Conservation (phyloP, 495 filamentous ascomycete genomes). For the Sabuloglossum arenarium region DNA sequence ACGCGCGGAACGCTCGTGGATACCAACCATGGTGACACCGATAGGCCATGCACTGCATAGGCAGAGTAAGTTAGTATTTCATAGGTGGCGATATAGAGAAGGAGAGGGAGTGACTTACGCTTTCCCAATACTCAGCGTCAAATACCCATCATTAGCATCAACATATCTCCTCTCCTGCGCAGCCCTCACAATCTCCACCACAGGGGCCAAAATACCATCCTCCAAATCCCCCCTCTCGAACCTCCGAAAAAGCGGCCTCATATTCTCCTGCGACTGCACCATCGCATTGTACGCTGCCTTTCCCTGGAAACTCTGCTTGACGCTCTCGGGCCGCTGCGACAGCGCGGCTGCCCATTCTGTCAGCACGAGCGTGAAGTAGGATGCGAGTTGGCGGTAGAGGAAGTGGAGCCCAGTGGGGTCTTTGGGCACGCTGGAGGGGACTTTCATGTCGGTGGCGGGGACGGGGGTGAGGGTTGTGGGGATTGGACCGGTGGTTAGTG, state of each 20-base stretch:
- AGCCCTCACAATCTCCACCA: constrained; percentile 84
- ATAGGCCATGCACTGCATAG: constrained; percentile 69
- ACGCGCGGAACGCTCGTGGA: constrained; percentile 85
- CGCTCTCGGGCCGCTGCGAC: constrained; percentile 35
- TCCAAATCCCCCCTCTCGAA: constrained; percentile 66
- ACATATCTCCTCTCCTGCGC: constrained; percentile 84
- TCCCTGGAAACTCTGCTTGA: constrained; percentile 54
- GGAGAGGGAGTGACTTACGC: constrained; percentile 27
- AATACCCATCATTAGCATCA: constrained; percentile 87
- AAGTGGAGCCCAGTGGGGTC: constrained; percentile 29
- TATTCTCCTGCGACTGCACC: constrained; percentile 61
- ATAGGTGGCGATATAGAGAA: background rate
- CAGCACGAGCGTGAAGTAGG: constrained; percentile 86
- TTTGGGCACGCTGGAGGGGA: constrained; percentile 37
- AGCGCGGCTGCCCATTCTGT: constrained; percentile 71
- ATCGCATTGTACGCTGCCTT: constrained; percentile 59
- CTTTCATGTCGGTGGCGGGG: constrained; percentile 70
- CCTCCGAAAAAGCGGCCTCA: constrained; percentile 76
- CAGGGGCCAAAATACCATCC: constrained; percentile 54
- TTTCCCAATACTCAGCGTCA: constrained; percentile 88
- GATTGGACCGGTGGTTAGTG: constrained; percentile 28
- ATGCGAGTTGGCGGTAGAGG: constrained; percentile 70
- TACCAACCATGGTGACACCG: constrained; percentile 98
- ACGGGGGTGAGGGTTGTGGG: constrained; percentile 56
- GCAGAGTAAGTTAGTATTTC: constrained; percentile 1